phyloP scores from a whole-genome alignment of 106 monocot species.

The Platanthera zijinensis region DNA sequence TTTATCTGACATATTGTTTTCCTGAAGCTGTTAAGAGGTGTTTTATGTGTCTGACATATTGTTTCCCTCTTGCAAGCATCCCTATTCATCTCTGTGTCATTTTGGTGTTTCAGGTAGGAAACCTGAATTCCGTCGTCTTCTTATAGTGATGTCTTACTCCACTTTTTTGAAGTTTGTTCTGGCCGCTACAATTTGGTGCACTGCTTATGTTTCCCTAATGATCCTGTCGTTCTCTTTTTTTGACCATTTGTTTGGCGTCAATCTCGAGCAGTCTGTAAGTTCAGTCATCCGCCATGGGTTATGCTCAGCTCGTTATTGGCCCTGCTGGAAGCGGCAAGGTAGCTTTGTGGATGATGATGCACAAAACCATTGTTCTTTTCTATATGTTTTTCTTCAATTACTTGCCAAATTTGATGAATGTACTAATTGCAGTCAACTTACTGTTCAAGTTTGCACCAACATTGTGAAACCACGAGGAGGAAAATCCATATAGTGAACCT shows the following conservation, averaged over 20 bases:
- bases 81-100: too few relatives aligned
- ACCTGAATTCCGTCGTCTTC: background rate
- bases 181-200: conserved; percentile 36
- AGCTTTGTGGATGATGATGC: background rate
- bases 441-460: conserved; percentile 80
- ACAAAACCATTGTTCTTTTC: background rate
- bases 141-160: conserved; percentile 10
- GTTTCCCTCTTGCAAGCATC: too few relatives aligned
- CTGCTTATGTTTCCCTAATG: conserved; percentile 23
- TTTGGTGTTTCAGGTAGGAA: background rate
- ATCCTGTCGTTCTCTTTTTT: conserved; percentile 9
- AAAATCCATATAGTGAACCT: conserved; percentile 80
- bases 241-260: background rate
- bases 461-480: conserved; percentile 60
- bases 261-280: conserved; percentile 1
- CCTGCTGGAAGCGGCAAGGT: conserved; percentile 99
- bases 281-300: conserved; percentile 44
- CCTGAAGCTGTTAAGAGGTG: too few relatives aligned
- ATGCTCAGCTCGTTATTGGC: conserved; percentile 87
- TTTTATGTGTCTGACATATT: too few relatives aligned
- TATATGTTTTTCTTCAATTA: background rate
- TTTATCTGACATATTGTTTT: too few relatives aligned
- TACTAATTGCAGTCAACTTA: conserved; percentile 62
- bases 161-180: conserved; percentile 19
- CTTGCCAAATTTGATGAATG: background rate